Conservation (phyloP, 345 rosid genomes). For the Populus simonii region DNA sequence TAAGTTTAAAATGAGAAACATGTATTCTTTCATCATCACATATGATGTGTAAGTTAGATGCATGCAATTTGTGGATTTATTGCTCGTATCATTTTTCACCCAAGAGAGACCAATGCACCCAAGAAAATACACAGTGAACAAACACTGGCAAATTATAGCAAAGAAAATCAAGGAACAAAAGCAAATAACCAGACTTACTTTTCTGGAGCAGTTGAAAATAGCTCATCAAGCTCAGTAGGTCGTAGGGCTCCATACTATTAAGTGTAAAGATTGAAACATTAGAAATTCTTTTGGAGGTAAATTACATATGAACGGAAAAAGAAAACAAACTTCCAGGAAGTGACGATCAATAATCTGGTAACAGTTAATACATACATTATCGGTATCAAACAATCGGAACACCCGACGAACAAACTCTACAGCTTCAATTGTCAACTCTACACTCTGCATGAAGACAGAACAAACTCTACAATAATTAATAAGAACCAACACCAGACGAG, state of each 20-base stretch:
- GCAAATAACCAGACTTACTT: slow-evolving; percentile 36
- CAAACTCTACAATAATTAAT: neutral
- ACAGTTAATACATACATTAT: slow-evolving; percentile 50
- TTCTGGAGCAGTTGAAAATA: slow-evolving; percentile 80
- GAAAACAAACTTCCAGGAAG: neutral
- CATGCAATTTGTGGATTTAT: too few relatives aligned
- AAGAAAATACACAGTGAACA: neutral
- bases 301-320: neutral
- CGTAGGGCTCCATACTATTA: slow-evolving; percentile 66
- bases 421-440: slow-evolving; percentile 64
- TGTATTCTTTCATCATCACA: too few relatives aligned
- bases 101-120: neutral
- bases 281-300: neutral
- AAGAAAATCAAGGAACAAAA: neutral
- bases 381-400: slow-evolving; percentile 61
- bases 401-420: slow-evolving; percentile 59
- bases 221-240: slow-evolving; percentile 58
- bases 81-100: too few relatives aligned
- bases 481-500: neutral
- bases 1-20: too few relatives aligned
- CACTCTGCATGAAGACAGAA: slow-evolving; percentile 44
- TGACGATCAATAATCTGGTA: neutral
- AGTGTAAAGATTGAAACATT: slow-evolving; percentile 27
- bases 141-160: neutral
- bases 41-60: too few relatives aligned